A percentile compares a stretch with the other conserved stretches of the same genome.
Conservation (phyloP, 768 basidiomycete genomes). For the Lactarius pseudohatsudake region DNA sequence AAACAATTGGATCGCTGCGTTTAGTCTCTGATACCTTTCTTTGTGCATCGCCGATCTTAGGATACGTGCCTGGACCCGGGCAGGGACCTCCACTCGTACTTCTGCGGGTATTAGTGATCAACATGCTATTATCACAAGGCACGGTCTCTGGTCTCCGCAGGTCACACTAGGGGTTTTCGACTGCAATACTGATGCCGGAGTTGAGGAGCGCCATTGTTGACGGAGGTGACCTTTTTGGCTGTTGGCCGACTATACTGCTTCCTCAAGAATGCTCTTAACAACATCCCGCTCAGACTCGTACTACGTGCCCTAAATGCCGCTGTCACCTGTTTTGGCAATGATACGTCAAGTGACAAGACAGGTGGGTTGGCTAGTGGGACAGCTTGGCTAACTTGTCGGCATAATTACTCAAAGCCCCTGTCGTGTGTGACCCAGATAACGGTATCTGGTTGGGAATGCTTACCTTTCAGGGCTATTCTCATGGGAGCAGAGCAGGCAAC, state of each 20-base stretch:
- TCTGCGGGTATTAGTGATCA: background rate
- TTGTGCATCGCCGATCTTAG: background rate
- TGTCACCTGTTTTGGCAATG: background rate
- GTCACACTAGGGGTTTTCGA: background rate
- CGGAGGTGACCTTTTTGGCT: background rate
- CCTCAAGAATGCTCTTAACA: background rate
- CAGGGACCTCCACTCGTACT: background rate
- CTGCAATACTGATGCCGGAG: background rate
- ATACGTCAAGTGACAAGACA: too few relatives aligned
- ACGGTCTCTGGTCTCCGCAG: background rate
- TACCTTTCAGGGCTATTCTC: background rate
- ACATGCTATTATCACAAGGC: background rate
- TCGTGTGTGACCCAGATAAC: background rate
- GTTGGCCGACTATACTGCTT: background rate
- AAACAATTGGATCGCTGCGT: background rate
- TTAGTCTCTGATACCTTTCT: background rate
- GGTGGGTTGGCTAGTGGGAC: background rate
- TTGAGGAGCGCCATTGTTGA: background rate
- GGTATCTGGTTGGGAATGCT: background rate
- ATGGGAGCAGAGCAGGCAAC: background rate
- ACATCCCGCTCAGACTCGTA: background rate
- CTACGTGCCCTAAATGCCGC: background rate
- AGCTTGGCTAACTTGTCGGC: background rate
- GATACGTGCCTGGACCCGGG: background rate
- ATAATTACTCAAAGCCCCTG: background rate